These are phyloP conservation scores for Rhododendron mucronatum DNA, from an alignment of 148 eudicot species.

Conservation along the genomic window DNA sequence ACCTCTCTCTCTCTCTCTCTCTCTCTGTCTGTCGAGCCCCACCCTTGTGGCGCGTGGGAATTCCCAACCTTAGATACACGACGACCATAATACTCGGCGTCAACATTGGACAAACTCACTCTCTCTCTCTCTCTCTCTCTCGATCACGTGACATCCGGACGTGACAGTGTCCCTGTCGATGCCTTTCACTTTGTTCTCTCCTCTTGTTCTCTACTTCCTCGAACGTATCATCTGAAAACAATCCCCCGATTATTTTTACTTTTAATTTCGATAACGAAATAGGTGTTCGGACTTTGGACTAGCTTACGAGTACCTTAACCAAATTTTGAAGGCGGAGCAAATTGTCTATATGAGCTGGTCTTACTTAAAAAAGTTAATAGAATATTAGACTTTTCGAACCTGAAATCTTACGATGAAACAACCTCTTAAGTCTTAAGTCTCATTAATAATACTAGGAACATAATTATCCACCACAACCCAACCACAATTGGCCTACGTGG, in stretches of 20 bases:
- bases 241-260: background rate
- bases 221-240: background rate
- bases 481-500: too few relatives aligned
- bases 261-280: background rate
- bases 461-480: too few relatives aligned
- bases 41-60: constrained; percentile 15
- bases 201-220: constrained; percentile 12
- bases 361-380: too few relatives aligned
- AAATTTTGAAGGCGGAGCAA: too few relatives aligned
- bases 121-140: constrained; percentile 15
- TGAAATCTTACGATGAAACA: too few relatives aligned
- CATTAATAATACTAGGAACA: too few relatives aligned
- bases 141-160: constrained; percentile 25
- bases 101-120: constrained; percentile 14
- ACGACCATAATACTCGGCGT: constrained; percentile 45
- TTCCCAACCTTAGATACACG: background rate
- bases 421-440: background rate
- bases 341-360: too few relatives aligned
- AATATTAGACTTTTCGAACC: too few relatives aligned
- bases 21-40: constrained; percentile 23
- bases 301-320: too few relatives aligned
- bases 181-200: constrained; percentile 15
- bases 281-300: too few relatives aligned
- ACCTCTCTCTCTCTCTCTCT: background rate
- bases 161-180: constrained; percentile 26